Evolutionary conservation across 148 eudicot species (phyloP).

Genomic region (Euryodendron excelsum): DNA sequence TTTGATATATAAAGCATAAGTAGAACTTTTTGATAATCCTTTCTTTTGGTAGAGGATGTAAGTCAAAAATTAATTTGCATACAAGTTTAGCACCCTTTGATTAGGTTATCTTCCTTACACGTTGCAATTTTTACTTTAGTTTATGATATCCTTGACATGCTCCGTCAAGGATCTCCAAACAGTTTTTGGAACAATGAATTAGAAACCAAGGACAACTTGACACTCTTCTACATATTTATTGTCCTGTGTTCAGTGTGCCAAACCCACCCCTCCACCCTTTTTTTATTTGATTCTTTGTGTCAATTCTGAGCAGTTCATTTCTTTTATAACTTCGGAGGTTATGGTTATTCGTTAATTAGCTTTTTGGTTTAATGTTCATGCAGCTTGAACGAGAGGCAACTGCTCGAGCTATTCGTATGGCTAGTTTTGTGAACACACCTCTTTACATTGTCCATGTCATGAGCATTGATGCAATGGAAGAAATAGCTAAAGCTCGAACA

Average conservation of each 20-base stretch:
- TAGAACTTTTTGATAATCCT: neutral
- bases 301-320: neutral
- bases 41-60: neutral
- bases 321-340: neutral
- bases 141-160: neutral
- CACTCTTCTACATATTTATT: too few species aligned
- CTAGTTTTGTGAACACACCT: conserved; percentile 86
- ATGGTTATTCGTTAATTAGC: neutral
- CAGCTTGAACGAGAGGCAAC: conserved; percentile 99
- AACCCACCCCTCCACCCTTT: too few species aligned
- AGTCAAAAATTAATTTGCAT: neutral
- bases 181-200: neutral
- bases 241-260: too few species aligned
- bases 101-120: neutral
- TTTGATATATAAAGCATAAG: neutral
- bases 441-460: conserved; percentile 94
- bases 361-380: conserved; percentile 18
- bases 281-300: neutral
- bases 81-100: neutral
- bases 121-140: neutral
- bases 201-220: too few species aligned
- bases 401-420: conserved; percentile 87
- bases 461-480: conserved; percentile 99
- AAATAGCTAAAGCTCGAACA: conserved; percentile 88
- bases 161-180: neutral